phyloP scores from a whole-genome alignment of 2,329 filamentous ascomycete species.

The Trichophyton mentagrophytes region DNA sequence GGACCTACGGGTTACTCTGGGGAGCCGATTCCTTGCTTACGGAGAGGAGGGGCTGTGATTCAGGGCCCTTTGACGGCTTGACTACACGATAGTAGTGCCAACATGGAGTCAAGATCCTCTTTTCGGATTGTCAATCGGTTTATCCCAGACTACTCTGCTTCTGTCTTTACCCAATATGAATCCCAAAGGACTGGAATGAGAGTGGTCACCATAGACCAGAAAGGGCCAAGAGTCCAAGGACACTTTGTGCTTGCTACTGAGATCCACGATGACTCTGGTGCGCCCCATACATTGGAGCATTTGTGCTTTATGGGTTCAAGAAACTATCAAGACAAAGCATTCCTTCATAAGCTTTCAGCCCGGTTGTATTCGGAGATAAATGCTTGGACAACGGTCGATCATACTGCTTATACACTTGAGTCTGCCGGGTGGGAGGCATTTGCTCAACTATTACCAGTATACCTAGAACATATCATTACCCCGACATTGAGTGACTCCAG shows the following conservation, averaged over 20 bases:
- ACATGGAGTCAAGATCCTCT: slow-evolving; percentile 24
- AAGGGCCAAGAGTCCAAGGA: slow-evolving; percentile 88
- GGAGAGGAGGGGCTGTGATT: too few species aligned
- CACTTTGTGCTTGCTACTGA: slow-evolving; percentile 95
- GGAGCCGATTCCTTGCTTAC: too few species aligned
- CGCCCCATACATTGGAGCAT: slow-evolving; percentile 76
- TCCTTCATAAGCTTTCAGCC: slow-evolving; percentile 86
- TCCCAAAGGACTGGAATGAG: slow-evolving; percentile 90
- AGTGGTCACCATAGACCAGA: slow-evolving; percentile 77
- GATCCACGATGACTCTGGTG: slow-evolving; percentile 92
- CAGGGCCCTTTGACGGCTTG: too few species aligned
- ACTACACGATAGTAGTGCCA: background rate
- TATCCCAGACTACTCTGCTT: slow-evolving; percentile 77
- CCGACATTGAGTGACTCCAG: slow-evolving; percentile 86
- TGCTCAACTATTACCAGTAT: slow-evolving; percentile 83
- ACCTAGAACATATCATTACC: slow-evolving; percentile 84
- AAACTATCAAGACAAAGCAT: slow-evolving; percentile 85
- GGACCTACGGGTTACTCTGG: too few species aligned
- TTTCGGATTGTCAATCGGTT: slow-evolving; percentile 82
- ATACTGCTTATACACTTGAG: slow-evolving; percentile 90
- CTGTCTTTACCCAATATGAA: slow-evolving; percentile 86
- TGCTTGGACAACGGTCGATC: slow-evolving; percentile 92
- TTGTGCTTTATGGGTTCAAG: slow-evolving; percentile 82
- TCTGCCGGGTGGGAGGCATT: slow-evolving; percentile 97
- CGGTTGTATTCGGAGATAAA: slow-evolving; percentile 90